These are phyloP conservation scores for Verruconis gallopava DNA, from an alignment of 2,329 filamentous ascomycete genomes.

Conservation along the genomic window DNA sequence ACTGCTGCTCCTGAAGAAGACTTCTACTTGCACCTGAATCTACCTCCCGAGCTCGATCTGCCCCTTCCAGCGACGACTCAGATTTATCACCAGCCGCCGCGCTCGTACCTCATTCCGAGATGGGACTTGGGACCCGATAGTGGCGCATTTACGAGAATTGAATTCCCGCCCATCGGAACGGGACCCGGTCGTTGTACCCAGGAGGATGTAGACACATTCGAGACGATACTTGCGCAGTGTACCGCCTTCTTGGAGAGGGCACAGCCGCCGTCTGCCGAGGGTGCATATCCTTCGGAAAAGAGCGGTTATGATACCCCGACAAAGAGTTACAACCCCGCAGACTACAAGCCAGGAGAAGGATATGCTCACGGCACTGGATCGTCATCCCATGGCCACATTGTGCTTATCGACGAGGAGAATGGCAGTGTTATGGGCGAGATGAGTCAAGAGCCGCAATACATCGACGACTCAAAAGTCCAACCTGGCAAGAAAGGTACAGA, in stretches of 20 bases:
- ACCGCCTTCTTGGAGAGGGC: slow-evolving; percentile 87
- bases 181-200: slow-evolving; percentile 55
- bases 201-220: slow-evolving; percentile 90
- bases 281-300: slow-evolving; percentile 11
- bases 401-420: slow-evolving; percentile 89
- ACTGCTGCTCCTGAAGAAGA: slow-evolving; percentile 46
- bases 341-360: slow-evolving; percentile 67
- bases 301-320: slow-evolving; percentile 20
- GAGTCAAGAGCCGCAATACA: slow-evolving; percentile 64
- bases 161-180: slow-evolving; percentile 66
- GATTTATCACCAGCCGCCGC: slow-evolving; percentile 90
- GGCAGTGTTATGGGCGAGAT: slow-evolving; percentile 91
- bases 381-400: slow-evolving; percentile 56
- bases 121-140: slow-evolving; percentile 86
- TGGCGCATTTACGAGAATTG: slow-evolving; percentile 83
- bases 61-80: slow-evolving; percentile 90
- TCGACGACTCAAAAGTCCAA: slow-evolving; percentile 63
- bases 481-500: slow-evolving; percentile 78
- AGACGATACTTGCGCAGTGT: slow-evolving; percentile 95
- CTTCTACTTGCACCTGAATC: slow-evolving; percentile 91
- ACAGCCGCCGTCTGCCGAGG: slow-evolving; percentile 39
- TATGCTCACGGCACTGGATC: slow-evolving; percentile 41
- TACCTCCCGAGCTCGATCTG: slow-evolving; percentile 87
- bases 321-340: slow-evolving; percentile 60
- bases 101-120: slow-evolving; percentile 84